These are phyloP conservation scores for Fusarium fujikuroi DNA, from an alignment of 2,329 filamentous ascomycete genomes.

Conservation along the genomic window DNA sequence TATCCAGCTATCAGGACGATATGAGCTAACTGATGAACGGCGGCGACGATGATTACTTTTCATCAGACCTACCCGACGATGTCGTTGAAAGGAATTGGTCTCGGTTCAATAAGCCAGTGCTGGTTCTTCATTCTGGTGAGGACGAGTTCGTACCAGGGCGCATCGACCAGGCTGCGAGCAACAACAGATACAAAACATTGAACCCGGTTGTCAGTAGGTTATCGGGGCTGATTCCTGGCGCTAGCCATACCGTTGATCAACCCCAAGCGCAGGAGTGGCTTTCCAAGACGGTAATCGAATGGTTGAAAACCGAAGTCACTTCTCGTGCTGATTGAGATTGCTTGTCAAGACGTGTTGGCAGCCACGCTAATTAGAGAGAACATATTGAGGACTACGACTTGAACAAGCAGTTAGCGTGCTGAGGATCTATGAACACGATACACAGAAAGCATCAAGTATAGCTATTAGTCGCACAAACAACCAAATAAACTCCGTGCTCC, in stretches of 20 bases:
- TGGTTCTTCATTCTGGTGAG: conserved; percentile 72
- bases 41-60: conserved; percentile 89
- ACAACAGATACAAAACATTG: conserved; percentile 65
- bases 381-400: background rate
- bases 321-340: background rate
- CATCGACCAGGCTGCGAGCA: conserved; percentile 67
- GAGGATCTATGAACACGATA: background rate
- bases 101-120: conserved; percentile 65
- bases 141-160: conserved; percentile 72
- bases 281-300: conserved; percentile 57
- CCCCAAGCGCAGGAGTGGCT: conserved; percentile 61
- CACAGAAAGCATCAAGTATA: background rate
- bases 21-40: conserved; percentile 47
- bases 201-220: conserved; percentile 60
- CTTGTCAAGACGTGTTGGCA: background rate
- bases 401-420: background rate
- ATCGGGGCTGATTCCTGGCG: conserved; percentile 64
- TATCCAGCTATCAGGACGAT: background rate
- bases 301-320: conserved; percentile 51
- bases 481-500: background rate
- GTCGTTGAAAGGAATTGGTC: conserved; percentile 73
- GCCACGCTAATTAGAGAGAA: background rate
- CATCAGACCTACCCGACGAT: conserved; percentile 73
- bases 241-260: conserved; percentile 61
- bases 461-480: background rate